Evolutionary conservation across 257 asterid species (phyloP).

Genomic region (Nemophila menziesii): DNA sequence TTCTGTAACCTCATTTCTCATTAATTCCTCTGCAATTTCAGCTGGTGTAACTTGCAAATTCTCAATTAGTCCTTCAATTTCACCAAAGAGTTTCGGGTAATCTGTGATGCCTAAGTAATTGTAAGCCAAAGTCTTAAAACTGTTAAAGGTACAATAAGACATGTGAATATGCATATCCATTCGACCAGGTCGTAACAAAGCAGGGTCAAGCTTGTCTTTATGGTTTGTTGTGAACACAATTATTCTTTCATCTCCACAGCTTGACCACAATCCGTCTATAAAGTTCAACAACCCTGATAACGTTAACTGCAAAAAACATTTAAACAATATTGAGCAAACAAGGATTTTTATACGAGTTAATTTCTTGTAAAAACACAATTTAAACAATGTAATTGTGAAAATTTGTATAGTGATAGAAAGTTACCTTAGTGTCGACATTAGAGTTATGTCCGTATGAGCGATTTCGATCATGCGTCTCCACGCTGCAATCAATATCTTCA

Average conservation of each 20-base stretch:
- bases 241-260: slow-evolving; percentile 68
- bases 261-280: slow-evolving; percentile 77
- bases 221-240: slow-evolving; percentile 72
- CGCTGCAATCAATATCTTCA: slow-evolving; percentile 74
- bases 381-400: background rate
- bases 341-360: too few relatives aligned
- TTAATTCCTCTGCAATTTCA: slow-evolving; percentile 67
- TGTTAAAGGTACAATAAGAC: slow-evolving; percentile 53
- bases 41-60: slow-evolving; percentile 49
- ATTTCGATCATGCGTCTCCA: slow-evolving; percentile 46
- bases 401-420: background rate
- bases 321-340: too few relatives aligned
- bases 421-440: slow-evolving; percentile 22
- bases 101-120: slow-evolving; percentile 42
- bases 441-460: slow-evolving; percentile 7
- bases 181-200: slow-evolving; percentile 62
- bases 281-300: slow-evolving; percentile 67
- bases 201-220: slow-evolving; percentile 74
- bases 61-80: slow-evolving; percentile 31
- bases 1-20: slow-evolving; percentile 54
- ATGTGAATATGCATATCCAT: slow-evolving; percentile 81
- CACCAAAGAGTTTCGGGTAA: slow-evolving; percentile 20
- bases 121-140: slow-evolving; percentile 43
- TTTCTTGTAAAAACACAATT: too few relatives aligned
- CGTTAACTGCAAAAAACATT: slow-evolving; percentile 29